Evolutionary conservation across 1,284 basidiomycete genomes (phyloP), one percentile per base, ranked within the genome.

Genomic region (Golubevia pallescens): DNA sequence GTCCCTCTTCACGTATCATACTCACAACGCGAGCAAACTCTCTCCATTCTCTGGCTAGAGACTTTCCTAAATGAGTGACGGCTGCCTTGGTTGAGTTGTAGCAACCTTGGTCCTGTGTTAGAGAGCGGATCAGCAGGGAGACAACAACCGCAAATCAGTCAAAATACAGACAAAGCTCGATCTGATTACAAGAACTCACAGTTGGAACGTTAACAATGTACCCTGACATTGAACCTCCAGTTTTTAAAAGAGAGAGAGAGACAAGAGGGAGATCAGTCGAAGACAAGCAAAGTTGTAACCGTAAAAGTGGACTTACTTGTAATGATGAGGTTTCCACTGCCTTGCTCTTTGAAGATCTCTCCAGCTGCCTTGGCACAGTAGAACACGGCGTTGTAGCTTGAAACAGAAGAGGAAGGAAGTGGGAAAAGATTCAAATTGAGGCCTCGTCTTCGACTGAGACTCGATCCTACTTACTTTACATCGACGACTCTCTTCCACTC

Each of bases 191-290:
- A n/a, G n/a, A n/a, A n/a, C n/a, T n/a, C 74, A 24, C 74, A 24
- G 75, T 67, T 19, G 75, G 74, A 0, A 77, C 75, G 55, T 80
- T 80, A 62, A 80, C 77, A 19, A 80, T 78, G 59, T 75, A 74
- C 1, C 71, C 77, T 2, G 65, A 68, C 74, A 80, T 80, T 67
- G 66, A 69, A 10, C 71, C 69, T n/a, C n/a, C n/a, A n/a, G n/a
- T n/a, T n/a, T n/a, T n/a, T n/a, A n/a, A n/a, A n/a, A n/a, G n/a
- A n/a, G n/a, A n/a, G n/a, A n/a, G n/a, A n/a, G n/a, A n/a, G n/a
- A n/a, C n/a, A n/a, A n/a, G n/a, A n/a, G n/a, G n/a, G n/a, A n/a
- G n/a, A n/a, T n/a, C n/a, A n/a, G n/a, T n/a, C n/a, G n/a, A n/a
- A n/a, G n/a, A n/a, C n/a, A n/a, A n/a, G n/a, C n/a, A n/a, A n/a